Base-by-base conservation (phyloP, 1,284 basidiomycete species). In the Tilletia horrida region DNA sequence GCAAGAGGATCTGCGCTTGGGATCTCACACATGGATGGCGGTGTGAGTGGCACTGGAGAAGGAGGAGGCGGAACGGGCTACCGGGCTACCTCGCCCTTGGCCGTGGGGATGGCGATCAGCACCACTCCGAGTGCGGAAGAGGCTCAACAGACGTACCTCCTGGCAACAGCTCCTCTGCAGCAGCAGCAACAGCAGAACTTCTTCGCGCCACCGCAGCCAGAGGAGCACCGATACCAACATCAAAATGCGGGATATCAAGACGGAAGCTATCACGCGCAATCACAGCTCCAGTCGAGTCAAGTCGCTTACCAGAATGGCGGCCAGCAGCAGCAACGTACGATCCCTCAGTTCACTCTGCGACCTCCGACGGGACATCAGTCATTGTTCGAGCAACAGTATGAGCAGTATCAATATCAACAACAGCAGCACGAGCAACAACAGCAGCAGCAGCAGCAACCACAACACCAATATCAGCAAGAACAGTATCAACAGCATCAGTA, bases 391-490 rank as follows among this genome's bases (percentile, higher is more conserved):
- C 45, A 23, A 4, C 18, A 48, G 45, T 23, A 48, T n/a, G 45
- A 23, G 21, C 16, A 40, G 11, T 40, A 40, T 11, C 35, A 40
- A 40, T 40, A 40, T 11, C 35, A 40, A 40, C 35, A 40, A 11
- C 35, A 40, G 6, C 35, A 40, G 35, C 35, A 40, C 4, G 35
- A 23, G 27, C 21, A 55, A 7, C 52, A 48, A 48, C 45, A 44
- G 43, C 43, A 44, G 43, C 43, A 50, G 48, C 48, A 23, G 21
- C 48, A 52, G 43, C 43, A 45, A 45, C 43, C 43, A n/a, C 43
- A 13, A 11, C 13, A 45, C n/a, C 43, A 45, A 45, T 13, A 45
- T 45, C n/a, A n/a, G 43, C n/a, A n/a, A n/a, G 43, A 45, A 11
- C 43, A 45, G 43, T 13, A 45, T 45, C 43, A 45, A 48, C 9